Conservation (phyloP, 345 rosid species). For the Hibiscus mutabilis region DNA sequence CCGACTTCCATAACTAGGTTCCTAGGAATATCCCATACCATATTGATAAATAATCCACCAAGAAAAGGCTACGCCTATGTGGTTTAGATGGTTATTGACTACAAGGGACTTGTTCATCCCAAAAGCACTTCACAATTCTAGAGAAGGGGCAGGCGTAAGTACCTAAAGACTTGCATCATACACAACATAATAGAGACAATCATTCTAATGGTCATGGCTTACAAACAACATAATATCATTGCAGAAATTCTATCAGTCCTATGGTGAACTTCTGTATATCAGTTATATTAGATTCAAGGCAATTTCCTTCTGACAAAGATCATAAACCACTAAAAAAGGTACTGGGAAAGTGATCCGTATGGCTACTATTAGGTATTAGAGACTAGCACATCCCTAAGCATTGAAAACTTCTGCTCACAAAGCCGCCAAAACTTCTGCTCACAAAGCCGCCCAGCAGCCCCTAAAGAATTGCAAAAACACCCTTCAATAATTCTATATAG, state of each 20-base stretch:
- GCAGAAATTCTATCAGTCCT: no score
- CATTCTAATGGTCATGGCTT: not conserved
- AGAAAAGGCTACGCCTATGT: no score
- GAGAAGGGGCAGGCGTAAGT: no score
- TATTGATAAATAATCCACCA: no score
- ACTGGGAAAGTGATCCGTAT: not conserved
- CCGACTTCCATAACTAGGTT: no score
- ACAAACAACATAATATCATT: not conserved
- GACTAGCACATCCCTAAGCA: constrained; percentile 10
- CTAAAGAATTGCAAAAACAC: not conserved
- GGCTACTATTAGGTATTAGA: not conserved
- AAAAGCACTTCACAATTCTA: not conserved
- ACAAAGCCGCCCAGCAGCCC: not conserved
- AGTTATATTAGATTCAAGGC: not conserved
- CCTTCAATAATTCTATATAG: not conserved
- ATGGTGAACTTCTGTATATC: not conserved
- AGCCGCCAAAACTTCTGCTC: no score
- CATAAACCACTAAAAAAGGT: constrained; percentile 1
- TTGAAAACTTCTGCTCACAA: not conserved
- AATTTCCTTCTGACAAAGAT: not conserved
- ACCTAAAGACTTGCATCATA: no score
- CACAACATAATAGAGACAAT: not conserved
- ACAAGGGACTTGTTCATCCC: not conserved
- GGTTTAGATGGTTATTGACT: no score
- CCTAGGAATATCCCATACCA: no score